Evolutionary conservation across 2,329 filamentous ascomycete genomes (phyloP).

Genomic region (Cladophialophora yegresii): DNA sequence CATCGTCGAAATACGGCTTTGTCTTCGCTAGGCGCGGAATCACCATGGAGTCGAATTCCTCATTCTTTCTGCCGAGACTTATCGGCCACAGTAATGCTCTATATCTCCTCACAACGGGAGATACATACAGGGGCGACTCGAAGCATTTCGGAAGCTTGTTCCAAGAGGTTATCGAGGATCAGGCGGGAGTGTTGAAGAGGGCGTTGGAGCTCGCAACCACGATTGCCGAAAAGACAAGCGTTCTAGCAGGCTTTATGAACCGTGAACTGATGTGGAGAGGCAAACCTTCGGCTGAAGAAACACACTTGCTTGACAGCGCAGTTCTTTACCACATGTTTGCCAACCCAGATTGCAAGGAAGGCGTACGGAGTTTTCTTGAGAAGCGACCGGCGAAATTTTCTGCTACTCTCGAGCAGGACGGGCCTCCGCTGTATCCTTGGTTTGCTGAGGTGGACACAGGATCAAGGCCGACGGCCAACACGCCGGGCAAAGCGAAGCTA

Average conservation of each 20-base stretch:
- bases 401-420: slow-evolving; percentile 61
- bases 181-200: slow-evolving; percentile 61
- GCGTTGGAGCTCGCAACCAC: slow-evolving; percentile 68
- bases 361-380: slow-evolving; percentile 66
- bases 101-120: slow-evolving; percentile 66
- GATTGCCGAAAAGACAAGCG: slow-evolving; percentile 65
- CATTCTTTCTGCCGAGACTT: slow-evolving; percentile 68
- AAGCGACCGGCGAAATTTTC: slow-evolving; percentile 65
- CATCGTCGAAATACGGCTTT: slow-evolving; percentile 63
- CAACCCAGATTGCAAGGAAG: slow-evolving; percentile 64
- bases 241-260: slow-evolving; percentile 37
- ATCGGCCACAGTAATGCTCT: slow-evolving; percentile 64
- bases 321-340: slow-evolving; percentile 45
- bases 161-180: slow-evolving; percentile 61
- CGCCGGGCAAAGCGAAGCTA: slow-evolving; percentile 18
- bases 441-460: slow-evolving; percentile 59
- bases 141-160: slow-evolving; percentile 62
- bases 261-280: slow-evolving; percentile 29
- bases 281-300: slow-evolving; percentile 60
- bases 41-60: slow-evolving; percentile 67
- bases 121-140: slow-evolving; percentile 56
- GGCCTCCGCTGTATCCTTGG: slow-evolving; percentile 66
- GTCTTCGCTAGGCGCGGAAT: slow-evolving; percentile 70
- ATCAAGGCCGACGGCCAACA: slow-evolving; percentile 13
- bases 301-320: slow-evolving; percentile 65